Evolutionary conservation across 2,329 filamentous ascomycete genomes (phyloP).

Genomic region (Paraphoma chrysanthemicola): DNA sequence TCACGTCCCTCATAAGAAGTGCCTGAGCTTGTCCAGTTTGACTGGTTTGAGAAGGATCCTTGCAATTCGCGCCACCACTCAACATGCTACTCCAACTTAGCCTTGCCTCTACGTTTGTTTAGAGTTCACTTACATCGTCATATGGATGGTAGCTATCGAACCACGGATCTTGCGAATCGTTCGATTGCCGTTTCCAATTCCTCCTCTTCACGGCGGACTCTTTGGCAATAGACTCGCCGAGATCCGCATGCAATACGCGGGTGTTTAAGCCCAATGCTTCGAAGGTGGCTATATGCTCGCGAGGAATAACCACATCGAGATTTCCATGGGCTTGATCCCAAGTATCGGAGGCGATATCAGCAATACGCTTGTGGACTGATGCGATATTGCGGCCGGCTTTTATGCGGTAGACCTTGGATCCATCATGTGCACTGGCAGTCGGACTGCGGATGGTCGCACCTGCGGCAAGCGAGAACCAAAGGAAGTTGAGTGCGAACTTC

Average conservation of each 20-base stretch:
- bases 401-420: constrained; percentile 51
- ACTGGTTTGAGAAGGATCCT: constrained; percentile 31
- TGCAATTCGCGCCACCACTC: constrained; percentile 32
- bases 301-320: constrained; percentile 54
- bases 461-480: constrained; percentile 21
- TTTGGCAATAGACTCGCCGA: constrained; percentile 52
- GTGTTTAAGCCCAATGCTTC: constrained; percentile 45
- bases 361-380: constrained; percentile 44
- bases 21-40: constrained; percentile 38
- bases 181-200: constrained; percentile 29
- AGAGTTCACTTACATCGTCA: constrained; percentile 22
- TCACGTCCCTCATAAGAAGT: constrained; percentile 40
- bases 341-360: constrained; percentile 43
- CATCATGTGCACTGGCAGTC: constrained; percentile 43
- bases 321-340: constrained; percentile 46
- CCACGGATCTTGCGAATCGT: constrained; percentile 27
- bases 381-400: constrained; percentile 42
- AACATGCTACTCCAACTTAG: constrained; percentile 10
- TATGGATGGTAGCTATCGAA: constrained; percentile 44
- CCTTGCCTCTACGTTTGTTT: too few species aligned
- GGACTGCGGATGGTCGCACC: constrained; percentile 32
- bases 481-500: constrained; percentile 20
- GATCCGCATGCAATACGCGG: constrained; percentile 52
- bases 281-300: constrained; percentile 48
- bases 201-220: constrained; percentile 53